These are phyloP conservation scores for Chloromonas sp. DNA, from an alignment of 163 green algal genomes.

Conservation along the genomic window DNA sequence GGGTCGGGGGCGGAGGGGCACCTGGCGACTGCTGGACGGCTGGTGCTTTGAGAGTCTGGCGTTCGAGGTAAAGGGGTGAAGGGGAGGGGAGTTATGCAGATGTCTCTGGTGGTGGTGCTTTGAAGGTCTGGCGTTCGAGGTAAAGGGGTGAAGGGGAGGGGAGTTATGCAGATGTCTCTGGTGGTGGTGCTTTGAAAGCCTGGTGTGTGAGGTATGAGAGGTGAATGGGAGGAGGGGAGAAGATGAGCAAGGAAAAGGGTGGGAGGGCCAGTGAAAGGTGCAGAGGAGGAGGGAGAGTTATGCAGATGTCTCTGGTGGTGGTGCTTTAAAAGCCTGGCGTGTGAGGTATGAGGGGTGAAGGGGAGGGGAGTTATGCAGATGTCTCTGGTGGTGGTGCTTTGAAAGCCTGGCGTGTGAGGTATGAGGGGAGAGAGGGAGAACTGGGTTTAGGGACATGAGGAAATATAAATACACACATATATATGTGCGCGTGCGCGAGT, in stretches of 20 bases:
- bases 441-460: too few relatives aligned
- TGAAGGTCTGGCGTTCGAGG: not conserved
- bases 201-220: not conserved
- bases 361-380: not conserved
- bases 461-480: too few relatives aligned
- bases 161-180: not conserved
- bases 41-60: conserved; percentile 1
- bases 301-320: not conserved
- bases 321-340: too few relatives aligned
- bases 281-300: not conserved
- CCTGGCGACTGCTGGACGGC: not conserved
- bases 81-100: not conserved
- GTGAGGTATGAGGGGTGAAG: not conserved
- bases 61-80: not conserved
- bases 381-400: not conserved
- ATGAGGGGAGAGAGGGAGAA: not conserved
- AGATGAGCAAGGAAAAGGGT: too few relatives aligned
- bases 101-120: too few relatives aligned
- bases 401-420: not conserved
- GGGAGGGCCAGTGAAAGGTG: too few relatives aligned
- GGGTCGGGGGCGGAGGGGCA: not conserved
- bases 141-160: not conserved
- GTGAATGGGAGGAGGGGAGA: too few relatives aligned
- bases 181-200: not conserved
- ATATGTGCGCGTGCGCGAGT: too few relatives aligned